Conservation (phyloP, 2,329 filamentous ascomycete species). For the Xylaria sp. region DNA sequence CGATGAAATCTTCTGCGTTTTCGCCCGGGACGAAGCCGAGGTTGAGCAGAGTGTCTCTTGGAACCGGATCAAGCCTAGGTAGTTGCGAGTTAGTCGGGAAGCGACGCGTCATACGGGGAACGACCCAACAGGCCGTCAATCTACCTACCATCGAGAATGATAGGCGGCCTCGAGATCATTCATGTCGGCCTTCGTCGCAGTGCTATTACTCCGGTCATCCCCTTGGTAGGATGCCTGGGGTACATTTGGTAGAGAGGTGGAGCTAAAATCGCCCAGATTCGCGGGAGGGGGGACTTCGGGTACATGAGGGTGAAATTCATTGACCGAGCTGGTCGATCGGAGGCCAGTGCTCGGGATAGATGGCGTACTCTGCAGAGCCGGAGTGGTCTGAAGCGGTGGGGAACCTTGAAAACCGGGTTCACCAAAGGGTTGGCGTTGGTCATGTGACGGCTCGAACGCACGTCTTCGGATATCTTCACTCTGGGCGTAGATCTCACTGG, state of each 20-base stretch:
- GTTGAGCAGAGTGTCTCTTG: constrained; percentile 32
- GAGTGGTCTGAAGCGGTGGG: constrained; percentile 10
- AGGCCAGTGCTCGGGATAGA: constrained; percentile 17
- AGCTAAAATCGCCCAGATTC: constrained; percentile 16
- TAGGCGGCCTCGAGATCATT: constrained; percentile 22
- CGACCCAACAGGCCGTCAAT: not conserved
- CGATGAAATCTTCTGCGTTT: constrained; percentile 32
- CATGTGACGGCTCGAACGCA: constrained; percentile 20
- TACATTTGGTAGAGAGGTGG: not conserved
- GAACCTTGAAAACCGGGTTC: constrained; percentile 16
- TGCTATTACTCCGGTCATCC: constrained; percentile 7
- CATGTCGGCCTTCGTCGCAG: constrained; percentile 4
- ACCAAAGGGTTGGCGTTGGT: constrained; percentile 18
- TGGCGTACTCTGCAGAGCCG: constrained; percentile 16
- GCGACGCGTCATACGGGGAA: not conserved
- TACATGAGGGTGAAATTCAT: constrained; percentile 18
- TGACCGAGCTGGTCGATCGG: constrained; percentile 22
- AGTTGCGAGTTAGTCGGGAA: constrained; percentile 9
- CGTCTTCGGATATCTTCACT: constrained; percentile 31
- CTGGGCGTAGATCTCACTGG: constrained; percentile 32
- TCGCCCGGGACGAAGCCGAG: constrained; percentile 33
- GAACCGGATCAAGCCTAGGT: constrained; percentile 32
- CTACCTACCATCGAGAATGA: constrained; percentile 29
- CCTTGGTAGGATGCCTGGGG: constrained; percentile 17
- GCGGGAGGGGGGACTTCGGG: constrained; percentile 14